Base-by-base conservation (phyloP, 1,284 basidiomycete species). In the Abortiporus biennis region DNA sequence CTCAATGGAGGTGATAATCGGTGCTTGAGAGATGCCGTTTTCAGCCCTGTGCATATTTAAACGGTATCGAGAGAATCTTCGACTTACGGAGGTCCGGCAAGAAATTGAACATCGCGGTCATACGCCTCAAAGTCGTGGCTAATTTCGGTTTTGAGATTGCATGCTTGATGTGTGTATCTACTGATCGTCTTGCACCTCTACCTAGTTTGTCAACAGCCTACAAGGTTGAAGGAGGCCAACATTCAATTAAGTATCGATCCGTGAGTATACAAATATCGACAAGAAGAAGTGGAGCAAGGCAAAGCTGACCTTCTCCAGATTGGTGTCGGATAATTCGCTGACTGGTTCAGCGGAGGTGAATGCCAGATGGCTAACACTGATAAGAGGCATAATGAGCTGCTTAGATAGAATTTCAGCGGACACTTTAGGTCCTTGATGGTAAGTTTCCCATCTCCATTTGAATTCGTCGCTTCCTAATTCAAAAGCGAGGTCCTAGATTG, bases 381-480 rank as follows among this genome's bases (percentile, higher is more conserved):
- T 79, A 47, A 88, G 67, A 2, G 85, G 85, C 48, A 81, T 64
- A 47, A 88, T 78, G 49, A 88, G 74, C 48, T 88, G 85, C 48
- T 72, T 78, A 45, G 85, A 87, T 38, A 88, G 67, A 40, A 86
- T 64, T 38, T 84, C 78, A 41, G 85, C 74, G 30, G 84, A 81
- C 31, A 63, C 52, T 56, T 70, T 80, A 54, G 78, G 65, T 15
- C 83, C 82, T 27, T 83, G 54, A 48, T 71, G 72, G 57, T 70
- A 75, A 13, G 79, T 72, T 57, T 88, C 84, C 85, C 85, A 88
- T 62, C 72, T 70, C 85, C 85, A 88, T 62, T 76, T 79, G 62
- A 85, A 83, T 6, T 61, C 55, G 20, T 72, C 68, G 45, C 67
- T 74, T 50, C 75, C 72, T 22, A 88, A 50, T 51, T 74, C 68